These are phyloP conservation scores for Clavulina sp. DNA, from an alignment of 768 basidiomycete species.

Conservation along the genomic window DNA sequence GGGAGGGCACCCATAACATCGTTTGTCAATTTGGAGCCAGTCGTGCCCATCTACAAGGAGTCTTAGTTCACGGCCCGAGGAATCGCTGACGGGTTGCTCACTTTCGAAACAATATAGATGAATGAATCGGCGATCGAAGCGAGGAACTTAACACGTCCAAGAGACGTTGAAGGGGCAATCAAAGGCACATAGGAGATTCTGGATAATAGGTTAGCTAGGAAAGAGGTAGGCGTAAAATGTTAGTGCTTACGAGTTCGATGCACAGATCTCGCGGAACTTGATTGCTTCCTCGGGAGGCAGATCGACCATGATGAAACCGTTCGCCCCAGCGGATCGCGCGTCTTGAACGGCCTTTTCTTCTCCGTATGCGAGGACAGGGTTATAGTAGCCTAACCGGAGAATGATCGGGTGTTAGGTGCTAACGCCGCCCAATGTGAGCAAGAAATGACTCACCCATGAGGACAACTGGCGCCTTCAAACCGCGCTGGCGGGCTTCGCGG, in stretches of 20 bases:
- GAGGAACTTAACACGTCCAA: conserved; percentile 77
- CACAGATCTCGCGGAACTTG: conserved; percentile 76
- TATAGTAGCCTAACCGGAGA: conserved; percentile 97
- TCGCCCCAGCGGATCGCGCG: conserved; percentile 77
- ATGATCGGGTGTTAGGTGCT: background rate
- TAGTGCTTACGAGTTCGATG: conserved; percentile 47
- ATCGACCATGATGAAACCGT: conserved; percentile 96
- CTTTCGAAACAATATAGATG: conserved; percentile 97
- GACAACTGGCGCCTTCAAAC: conserved; percentile 72
- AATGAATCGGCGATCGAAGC: conserved; percentile 89
- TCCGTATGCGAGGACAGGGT: conserved; percentile 86
- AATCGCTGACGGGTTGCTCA: conserved; percentile 17
- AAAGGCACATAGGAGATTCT: conserved; percentile 92
- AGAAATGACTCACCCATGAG: conserved; percentile 54
- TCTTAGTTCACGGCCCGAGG: background rate
- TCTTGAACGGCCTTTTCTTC: conserved; percentile 89
- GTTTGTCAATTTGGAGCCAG: conserved; percentile 67
- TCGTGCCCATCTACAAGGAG: conserved; percentile 74
- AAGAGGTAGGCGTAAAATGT: background rate
- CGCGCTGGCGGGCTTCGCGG: conserved; percentile 60
- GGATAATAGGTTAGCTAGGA: conserved; percentile 6
- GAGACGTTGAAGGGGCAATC: conserved; percentile 84
- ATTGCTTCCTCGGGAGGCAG: conserved; percentile 94
- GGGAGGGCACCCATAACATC: conserved; percentile 62
- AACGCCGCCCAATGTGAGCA: background rate